phyloP scores from a whole-genome alignment of 2,329 filamentous ascomycete species.

The Colletotrichum lentis region DNA sequence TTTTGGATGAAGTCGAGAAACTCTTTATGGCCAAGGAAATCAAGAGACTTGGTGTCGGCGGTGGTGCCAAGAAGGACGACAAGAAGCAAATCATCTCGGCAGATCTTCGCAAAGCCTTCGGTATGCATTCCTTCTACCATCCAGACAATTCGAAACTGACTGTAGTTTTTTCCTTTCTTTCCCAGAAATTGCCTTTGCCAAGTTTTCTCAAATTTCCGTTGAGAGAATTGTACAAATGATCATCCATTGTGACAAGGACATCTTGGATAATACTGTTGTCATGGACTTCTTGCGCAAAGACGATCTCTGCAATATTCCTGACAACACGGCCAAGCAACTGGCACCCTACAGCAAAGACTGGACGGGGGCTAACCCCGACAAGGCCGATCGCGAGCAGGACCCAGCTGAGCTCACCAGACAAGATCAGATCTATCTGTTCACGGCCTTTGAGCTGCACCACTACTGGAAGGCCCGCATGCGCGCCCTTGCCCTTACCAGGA shows the following conservation, averaged over 20 bases:
- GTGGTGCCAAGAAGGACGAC: slow-evolving; percentile 78
- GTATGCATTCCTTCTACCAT: slow-evolving; percentile 54
- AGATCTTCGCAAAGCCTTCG: slow-evolving; percentile 87
- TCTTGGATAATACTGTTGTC: slow-evolving; percentile 87
- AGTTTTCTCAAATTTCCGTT: slow-evolving; percentile 84
- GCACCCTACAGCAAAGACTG: slow-evolving; percentile 96
- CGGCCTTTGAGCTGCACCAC: slow-evolving; percentile 92
- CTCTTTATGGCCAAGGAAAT: slow-evolving; percentile 97
- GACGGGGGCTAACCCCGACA: slow-evolving; percentile 85
- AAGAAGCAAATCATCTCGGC: slow-evolving; percentile 97
- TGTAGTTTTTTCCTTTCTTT: neutral
- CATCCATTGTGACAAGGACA: slow-evolving; percentile 90
- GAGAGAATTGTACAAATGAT: slow-evolving; percentile 92
- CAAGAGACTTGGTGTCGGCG: slow-evolving; percentile 78
- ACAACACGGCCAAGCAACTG: slow-evolving; percentile 90
- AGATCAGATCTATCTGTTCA: slow-evolving; percentile 94
- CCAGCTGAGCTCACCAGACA: slow-evolving; percentile 88
- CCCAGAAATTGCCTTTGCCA: slow-evolving; percentile 85
- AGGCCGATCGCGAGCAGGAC: slow-evolving; percentile 82
- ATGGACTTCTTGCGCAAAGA: slow-evolving; percentile 97
- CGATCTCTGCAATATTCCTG: slow-evolving; percentile 89
- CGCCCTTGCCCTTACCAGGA: slow-evolving; percentile 83
- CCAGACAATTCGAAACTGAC: neutral
- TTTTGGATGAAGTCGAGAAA: slow-evolving; percentile 96
- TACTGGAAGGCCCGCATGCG: slow-evolving; percentile 99